Conservation (phyloP, 2,329 filamentous ascomycete species). For the Pseudogymnoascus sp. region DNA sequence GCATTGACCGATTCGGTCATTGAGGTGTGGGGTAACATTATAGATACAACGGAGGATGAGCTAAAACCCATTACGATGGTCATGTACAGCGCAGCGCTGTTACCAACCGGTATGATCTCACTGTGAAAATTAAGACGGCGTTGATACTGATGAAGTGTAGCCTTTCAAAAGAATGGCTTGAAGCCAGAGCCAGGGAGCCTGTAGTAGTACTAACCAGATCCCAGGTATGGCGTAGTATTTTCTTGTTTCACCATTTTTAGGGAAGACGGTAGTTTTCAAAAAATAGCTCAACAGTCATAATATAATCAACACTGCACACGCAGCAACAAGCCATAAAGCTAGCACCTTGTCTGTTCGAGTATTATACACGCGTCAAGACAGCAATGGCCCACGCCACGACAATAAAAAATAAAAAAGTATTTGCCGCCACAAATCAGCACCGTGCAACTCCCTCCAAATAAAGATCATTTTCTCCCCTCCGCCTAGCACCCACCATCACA, state of each 20-base stretch:
- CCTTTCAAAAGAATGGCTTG: background rate
- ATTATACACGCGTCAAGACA: slow-evolving; percentile 6
- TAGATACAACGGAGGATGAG: background rate
- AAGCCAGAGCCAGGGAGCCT: background rate
- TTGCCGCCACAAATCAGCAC: background rate
- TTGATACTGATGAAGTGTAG: background rate
- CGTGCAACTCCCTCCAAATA: background rate
- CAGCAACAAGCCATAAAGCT: slow-evolving; percentile 1
- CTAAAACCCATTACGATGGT: slow-evolving; percentile 11
- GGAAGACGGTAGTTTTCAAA: background rate
- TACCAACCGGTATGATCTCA: background rate
- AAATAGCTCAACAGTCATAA: background rate
- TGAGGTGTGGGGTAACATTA: background rate
- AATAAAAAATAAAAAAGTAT: background rate
- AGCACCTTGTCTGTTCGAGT: background rate
- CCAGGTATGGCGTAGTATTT: background rate
- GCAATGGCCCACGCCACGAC: background rate
- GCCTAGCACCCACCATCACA: background rate
- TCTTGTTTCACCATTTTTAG: background rate
- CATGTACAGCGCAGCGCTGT: slow-evolving; percentile 10
- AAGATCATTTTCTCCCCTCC: background rate
- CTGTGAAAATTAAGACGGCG: background rate
- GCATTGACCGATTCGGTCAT: slow-evolving; percentile 1
- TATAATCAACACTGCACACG: slow-evolving; percentile 8
- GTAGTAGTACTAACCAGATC: background rate